Evolutionary conservation across 495 filamentous ascomycete genomes (phyloP), one percentile per base, ranked within the genome.

Genomic region (Podospora pseudoanserina): DNA sequence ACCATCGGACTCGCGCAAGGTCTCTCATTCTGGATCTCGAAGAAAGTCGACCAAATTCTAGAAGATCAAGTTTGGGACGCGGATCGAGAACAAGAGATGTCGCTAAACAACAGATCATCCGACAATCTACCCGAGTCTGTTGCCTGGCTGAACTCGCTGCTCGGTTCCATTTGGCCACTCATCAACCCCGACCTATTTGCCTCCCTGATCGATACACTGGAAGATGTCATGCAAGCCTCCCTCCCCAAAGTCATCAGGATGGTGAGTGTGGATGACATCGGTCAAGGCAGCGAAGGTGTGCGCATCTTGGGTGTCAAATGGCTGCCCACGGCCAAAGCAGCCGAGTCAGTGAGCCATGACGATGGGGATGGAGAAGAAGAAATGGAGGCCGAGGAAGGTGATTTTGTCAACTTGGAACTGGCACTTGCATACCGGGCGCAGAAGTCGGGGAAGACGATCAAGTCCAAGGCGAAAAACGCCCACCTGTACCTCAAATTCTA

Each of bases 151-250:
- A 91, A 91, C 73, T 85, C 83, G 16, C 65, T 91, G 13, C 73
- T 91, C 16, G 76, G 82, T 1, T 84, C 87, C 0, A 77, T 91
- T 26, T 91, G 89, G 89, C 87, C 88, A 1, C 78, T 91, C 30
- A 81, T 91, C 73, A 91, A 91, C 72, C 89, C 89, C 0, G 88
- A 90, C 70, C 78, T 91, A 3, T 91, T 91, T 66, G 81, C 83
- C 4, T 86, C 84, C 34, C 69, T 91, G 3, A 82, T 85, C 6
- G 89, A 91, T 71, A 88, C 83, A 59, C 80, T 91, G 11, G 89
- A 91, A 71, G 89, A 91, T 73, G 86, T 90, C 64, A 91, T 91
- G 89, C 89, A 91, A 76, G 87, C 88, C 2, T 85, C 83, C 20
- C 73, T 91, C 28, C 88, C 89, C 5, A 87, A 83, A 65, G 71